Evolutionary conservation across 225 moss, liverwort and hornwort genomes (phyloP), one percentile per base, ranked within the genome.

Genomic region (Sphagnum tenellum): DNA sequence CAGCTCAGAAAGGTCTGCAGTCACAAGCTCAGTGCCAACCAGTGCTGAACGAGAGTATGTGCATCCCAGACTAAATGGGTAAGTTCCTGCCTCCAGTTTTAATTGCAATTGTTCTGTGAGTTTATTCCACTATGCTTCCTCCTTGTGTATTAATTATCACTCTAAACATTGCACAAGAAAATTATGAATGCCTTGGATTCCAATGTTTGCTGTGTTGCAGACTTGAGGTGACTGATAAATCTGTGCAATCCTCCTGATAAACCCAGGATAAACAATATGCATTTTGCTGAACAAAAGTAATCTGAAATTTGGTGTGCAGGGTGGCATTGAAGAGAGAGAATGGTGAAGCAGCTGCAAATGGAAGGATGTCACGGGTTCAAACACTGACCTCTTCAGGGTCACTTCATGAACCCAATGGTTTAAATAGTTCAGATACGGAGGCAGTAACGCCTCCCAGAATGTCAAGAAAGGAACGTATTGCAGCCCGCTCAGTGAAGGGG

Each of bases 391-490:
- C 63, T 66, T 47, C 71, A 65, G 72, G 69, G 66, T 70, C 67
- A 1, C 63, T 53, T 11, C 56, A 61, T 6, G 69, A 72, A 68
- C 69, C 72, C 4, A 74, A 71, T 53, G 55, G 63, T 69, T 71
- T 65, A 5, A 66, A 59, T 7, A 48, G 7, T n/a, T 49, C 53
- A 51, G 60, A 60, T 9, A 10, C 3, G 4, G 69, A 69, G 9
- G 7, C 4, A 45, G 4, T 51, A 12, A 7, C 61, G 45, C 52
- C 12, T 45, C 11, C 7, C 4, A 53, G 60, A 8, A 73, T 75
- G 73, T 59, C 78, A 11, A 84, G 70, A 65, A 81, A 69, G 64
- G 84, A 77, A 48, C 75, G 78, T 4, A 67, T 70, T 29, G 71
- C 71, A 54, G 73, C 71, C 12, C 76, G 76, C 56, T 50, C 66